A percentile compares a stretch with the other conserved stretches of the same genome.
These are phyloP conservation scores for Sphagnum contortum DNA, from an alignment of 225 moss, liverwort and hornwort species.

Conservation along the genomic window DNA sequence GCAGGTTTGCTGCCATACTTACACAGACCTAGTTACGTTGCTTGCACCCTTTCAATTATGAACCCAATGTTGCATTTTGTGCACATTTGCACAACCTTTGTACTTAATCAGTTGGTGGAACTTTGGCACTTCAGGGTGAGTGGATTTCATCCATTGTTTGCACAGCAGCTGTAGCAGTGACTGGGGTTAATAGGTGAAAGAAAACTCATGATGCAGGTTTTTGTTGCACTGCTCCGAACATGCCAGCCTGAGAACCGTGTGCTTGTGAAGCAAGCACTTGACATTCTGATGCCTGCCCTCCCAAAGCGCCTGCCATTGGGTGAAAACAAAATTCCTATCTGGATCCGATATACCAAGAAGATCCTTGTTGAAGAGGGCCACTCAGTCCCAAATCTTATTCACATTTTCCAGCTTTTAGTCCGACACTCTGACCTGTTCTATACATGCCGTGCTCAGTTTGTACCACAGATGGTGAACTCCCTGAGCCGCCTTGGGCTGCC, in stretches of 20 bases:
- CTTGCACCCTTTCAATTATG: no score
- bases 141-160: not conserved
- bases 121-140: no score
- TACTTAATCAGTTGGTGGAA: no score
- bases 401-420: slow-evolving; percentile 96
- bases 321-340: slow-evolving; percentile 96
- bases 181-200: no score
- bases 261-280: slow-evolving; percentile 97
- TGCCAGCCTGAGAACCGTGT: slow-evolving; percentile 99
- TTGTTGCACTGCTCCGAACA: slow-evolving; percentile 94
- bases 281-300: slow-evolving; percentile 98
- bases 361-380: slow-evolving; percentile 99
- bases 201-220: slow-evolving; percentile 45
- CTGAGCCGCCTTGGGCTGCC: slow-evolving; percentile 95
- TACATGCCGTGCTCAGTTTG: slow-evolving; percentile 94
- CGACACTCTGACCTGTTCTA: slow-evolving; percentile 98
- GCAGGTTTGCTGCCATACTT: slow-evolving; percentile 41
- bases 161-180: not conserved
- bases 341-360: slow-evolving; percentile 99
- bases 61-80: no score
- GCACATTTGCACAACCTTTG: no score
- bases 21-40: no score
- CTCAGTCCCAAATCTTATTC: slow-evolving; percentile 95
- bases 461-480: slow-evolving; percentile 98
- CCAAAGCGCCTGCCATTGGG: slow-evolving; percentile 89